Percentiles rank a stretch among this genome's conserved stretches.
These are phyloP conservation scores for Suillus decipiens DNA, from an alignment of 768 basidiomycete genomes.

Conservation along the genomic window DNA sequence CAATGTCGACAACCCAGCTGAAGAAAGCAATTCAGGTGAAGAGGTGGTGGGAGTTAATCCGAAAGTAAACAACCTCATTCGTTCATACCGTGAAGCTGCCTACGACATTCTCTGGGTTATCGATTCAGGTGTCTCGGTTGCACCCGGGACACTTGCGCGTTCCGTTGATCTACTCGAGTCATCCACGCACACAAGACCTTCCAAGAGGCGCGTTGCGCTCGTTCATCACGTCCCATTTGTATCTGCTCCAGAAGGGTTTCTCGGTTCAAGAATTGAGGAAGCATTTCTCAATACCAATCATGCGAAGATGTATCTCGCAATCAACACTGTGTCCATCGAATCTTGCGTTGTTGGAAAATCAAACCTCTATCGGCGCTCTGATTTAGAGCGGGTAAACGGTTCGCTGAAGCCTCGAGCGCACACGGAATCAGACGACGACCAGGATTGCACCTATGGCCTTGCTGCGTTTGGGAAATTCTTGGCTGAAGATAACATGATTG, in stretches of 20 bases:
- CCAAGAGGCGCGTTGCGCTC: conserved; percentile 64
- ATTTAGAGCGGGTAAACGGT: conserved; percentile 75
- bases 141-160: conserved; percentile 77
- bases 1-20: conserved; percentile 1
- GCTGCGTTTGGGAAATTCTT: conserved; percentile 84
- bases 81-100: conserved; percentile 75
- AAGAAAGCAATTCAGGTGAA: conserved; percentile 53
- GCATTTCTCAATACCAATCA: conserved; percentile 97
- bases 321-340: conserved; percentile 85
- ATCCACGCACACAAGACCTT: conserved; percentile 36
- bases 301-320: conserved; percentile 96
- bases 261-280: conserved; percentile 88
- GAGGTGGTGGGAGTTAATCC: conserved; percentile 90
- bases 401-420: conserved; percentile 51
- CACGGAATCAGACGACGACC: conserved; percentile 16
- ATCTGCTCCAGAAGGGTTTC: conserved; percentile 59
- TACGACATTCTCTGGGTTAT: conserved; percentile 96
- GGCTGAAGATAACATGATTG: conserved; percentile 99
- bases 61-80: conserved; percentile 95
- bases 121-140: conserved; percentile 90
- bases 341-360: conserved; percentile 98
- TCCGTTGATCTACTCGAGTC: conserved; percentile 75
- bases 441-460: conserved; percentile 51
- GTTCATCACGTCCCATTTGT: conserved; percentile 98
- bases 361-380: conserved; percentile 88